Evolutionary conservation across 768 basidiomycete genomes (phyloP), one percentile per base, ranked within the genome.

Genomic region (Pleurotus sapidus): DNA sequence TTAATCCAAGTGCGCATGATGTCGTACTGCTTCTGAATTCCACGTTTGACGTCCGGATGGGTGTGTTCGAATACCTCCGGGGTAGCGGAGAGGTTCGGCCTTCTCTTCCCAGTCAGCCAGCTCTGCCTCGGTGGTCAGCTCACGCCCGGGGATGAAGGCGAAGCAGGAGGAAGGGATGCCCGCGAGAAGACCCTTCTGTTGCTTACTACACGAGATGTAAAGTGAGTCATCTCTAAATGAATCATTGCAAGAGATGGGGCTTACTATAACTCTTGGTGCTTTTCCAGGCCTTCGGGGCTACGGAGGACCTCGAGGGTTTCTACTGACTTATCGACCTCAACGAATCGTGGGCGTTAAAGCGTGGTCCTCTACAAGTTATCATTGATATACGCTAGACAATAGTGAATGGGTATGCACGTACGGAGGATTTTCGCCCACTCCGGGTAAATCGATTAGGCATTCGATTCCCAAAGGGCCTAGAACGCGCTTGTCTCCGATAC

Each of bases 341-440:
- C 47, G 20, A 57, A 57, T 51, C 4, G 57, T 57, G 3, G 57
- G 57, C 20, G 37, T 43, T 39, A 39, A 23, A 1, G 42, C 42
- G 25, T 57, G 57, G 20, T 57, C 57, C 57, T 57, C 57, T 57
- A 37, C 25, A 5, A 9, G 8, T 34, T 20, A 17, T 37, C 23
- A 34, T 20, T 20, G n/a, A 34, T n/a, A 46, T 14, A 11, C 12
- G 4, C 17, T 47, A 11, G 46, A 3, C 11, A 12, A 18, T 20
- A 3, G 20, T 20, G 20, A 20, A 20, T 20, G 20, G 3, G 20
- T 20, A 9, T 46, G 47, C 51, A 18, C 27, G 46, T 59, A 57
- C 61, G 67, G 9, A 73, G 55, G 53, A n/a, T 73, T 73, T 56
- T 70, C 67, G 14, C 72, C 70, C 3, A 70, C 72, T 3, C 66